Conservation (phyloP, 352 stramenopile genomes). For the Lagenidium sp. region DNA sequence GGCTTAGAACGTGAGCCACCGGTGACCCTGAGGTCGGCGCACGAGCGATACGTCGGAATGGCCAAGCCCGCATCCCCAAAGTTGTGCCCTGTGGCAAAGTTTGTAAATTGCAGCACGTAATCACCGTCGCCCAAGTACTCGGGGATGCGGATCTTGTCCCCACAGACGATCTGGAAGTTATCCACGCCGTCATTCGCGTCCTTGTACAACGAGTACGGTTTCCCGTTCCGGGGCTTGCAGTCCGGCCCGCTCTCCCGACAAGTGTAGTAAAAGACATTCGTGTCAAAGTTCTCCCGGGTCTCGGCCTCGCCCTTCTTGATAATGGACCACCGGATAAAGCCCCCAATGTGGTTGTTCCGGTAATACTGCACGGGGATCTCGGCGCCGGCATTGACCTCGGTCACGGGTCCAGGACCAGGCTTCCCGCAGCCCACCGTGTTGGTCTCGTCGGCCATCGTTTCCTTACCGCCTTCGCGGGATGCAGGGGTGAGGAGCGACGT, state of each 20-base stretch:
- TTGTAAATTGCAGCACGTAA: slow-evolving; percentile 14
- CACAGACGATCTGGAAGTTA: slow-evolving; percentile 6
- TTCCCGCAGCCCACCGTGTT: slow-evolving; percentile 7
- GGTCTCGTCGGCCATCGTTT: neutral
- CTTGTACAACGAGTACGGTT: slow-evolving; percentile 9
- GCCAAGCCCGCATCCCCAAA: slow-evolving; percentile 7
- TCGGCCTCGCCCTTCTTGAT: slow-evolving; percentile 11
- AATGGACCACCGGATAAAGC: slow-evolving; percentile 23
- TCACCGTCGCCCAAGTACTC: slow-evolving; percentile 5
- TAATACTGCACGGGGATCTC: slow-evolving; percentile 15
- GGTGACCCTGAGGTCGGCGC: slow-evolving; percentile 10
- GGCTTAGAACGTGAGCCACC: slow-evolving; percentile 4
- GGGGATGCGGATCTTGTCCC: slow-evolving; percentile 9
- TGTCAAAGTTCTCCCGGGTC: slow-evolving; percentile 12
- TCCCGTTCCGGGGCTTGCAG: slow-evolving; percentile 5
- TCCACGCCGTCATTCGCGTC: slow-evolving; percentile 4
- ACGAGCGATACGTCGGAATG: slow-evolving; percentile 10
- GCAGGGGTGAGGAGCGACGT: slow-evolving; percentile 4
- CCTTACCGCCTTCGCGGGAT: slow-evolving; percentile 2
- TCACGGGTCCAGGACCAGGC: slow-evolving; percentile 11
- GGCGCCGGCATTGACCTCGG: slow-evolving; percentile 5
- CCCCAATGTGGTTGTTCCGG: slow-evolving; percentile 21
- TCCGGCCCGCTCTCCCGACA: slow-evolving; percentile 13
- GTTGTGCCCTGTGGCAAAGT: slow-evolving; percentile 5
- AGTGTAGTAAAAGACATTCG: slow-evolving; percentile 18